Percentiles rank a stretch among this genome's conserved stretches.
These are phyloP conservation scores for Hypoxylon crocopeplum DNA, from an alignment of 495 filamentous ascomycete genomes.

Conservation along the genomic window DNA sequence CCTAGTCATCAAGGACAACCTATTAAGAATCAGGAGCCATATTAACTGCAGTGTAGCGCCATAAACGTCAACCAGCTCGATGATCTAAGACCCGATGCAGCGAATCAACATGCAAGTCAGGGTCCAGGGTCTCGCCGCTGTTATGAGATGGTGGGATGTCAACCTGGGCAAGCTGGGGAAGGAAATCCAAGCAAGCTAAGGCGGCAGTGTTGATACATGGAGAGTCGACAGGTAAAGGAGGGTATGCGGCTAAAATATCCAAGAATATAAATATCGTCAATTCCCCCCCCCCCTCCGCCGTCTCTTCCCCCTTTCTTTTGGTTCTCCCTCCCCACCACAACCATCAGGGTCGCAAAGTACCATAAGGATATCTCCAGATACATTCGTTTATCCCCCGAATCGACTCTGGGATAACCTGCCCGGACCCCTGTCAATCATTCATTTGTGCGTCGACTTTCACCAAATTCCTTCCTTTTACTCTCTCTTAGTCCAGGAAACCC, in stretches of 20 bases:
- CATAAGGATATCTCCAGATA: conserved; percentile 52
- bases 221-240: conserved; percentile 2
- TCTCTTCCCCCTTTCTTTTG: conserved; percentile 36
- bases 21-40: conserved; percentile 10
- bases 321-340: conserved; percentile 53
- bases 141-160: conserved; percentile 13
- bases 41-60: conserved; percentile 28
- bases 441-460: conserved; percentile 55
- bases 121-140: conserved; percentile 22
- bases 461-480: conserved; percentile 32
- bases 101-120: conserved; percentile 29
- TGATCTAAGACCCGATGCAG: conserved; percentile 26
- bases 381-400: conserved; percentile 44
- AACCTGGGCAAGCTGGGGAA: conserved; percentile 3
- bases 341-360: conserved; percentile 60
- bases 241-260: conserved; percentile 42
- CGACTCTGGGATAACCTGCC: conserved; percentile 51
- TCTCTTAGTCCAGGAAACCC: conserved; percentile 37
- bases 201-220: conserved; percentile 4
- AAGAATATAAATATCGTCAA: conserved; percentile 51
- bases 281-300: conserved; percentile 41
- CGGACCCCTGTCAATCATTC: conserved; percentile 58
- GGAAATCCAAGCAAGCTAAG: conserved; percentile 4
- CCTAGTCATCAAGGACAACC: background rate
- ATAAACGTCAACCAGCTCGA: conserved; percentile 10